These are phyloP conservation scores for Trametes pubescens DNA, from an alignment of 1,284 basidiomycete genomes.

Conservation along the genomic window DNA sequence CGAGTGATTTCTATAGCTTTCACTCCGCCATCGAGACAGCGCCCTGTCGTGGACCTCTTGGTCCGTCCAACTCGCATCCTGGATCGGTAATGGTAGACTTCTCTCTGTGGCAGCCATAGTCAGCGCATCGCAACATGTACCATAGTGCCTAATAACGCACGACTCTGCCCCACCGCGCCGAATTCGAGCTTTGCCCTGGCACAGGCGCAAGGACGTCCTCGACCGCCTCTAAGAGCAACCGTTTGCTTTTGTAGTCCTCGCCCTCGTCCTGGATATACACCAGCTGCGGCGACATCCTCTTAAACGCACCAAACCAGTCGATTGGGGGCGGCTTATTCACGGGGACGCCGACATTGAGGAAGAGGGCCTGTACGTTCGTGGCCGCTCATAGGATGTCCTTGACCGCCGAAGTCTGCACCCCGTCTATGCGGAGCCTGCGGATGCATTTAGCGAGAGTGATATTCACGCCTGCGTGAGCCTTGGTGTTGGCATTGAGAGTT, in stretches of 20 bases:
- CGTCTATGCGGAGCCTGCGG: constrained; percentile 10
- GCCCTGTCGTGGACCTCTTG: too few species aligned
- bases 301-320: constrained; percentile 8
- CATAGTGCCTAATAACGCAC: background rate
- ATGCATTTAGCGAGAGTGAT: constrained; percentile 7
- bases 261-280: background rate
- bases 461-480: background rate
- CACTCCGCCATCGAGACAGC: background rate
- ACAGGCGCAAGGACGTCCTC: too few species aligned
- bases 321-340: background rate
- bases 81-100: too few species aligned
- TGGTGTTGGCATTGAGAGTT: background rate
- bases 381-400: background rate
- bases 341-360: background rate
- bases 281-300: constrained; percentile 6
- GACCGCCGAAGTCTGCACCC: constrained; percentile 4
- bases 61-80: too few species aligned
- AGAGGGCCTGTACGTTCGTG: constrained; percentile 1
- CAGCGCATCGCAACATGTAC: background rate
- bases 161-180: background rate
- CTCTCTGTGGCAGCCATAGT: constrained; percentile 1
- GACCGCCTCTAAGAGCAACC: too few species aligned
- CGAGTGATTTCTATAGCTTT: too few species aligned
- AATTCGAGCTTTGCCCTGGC: background rate
- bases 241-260: too few species aligned